phyloP scores from a whole-genome alignment of 306 rosid species.

The Castanopsis chinensis region DNA sequence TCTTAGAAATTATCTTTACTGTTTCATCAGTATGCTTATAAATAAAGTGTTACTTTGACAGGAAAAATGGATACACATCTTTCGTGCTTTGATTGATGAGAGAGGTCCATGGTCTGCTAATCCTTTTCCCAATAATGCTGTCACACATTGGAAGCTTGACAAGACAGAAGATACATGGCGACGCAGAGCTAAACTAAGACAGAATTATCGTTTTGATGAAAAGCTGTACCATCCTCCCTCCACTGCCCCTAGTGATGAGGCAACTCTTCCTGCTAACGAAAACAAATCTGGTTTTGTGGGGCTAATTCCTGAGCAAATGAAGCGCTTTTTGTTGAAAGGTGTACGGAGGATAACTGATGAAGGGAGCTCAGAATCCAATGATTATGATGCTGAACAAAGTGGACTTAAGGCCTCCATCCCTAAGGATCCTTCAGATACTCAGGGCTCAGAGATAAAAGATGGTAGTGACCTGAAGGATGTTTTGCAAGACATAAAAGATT shows the following conservation, averaged over 20 bases:
- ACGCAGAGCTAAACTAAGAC: conserved; percentile 80
- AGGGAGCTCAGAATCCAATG: conserved; percentile 60
- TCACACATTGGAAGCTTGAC: conserved; percentile 90
- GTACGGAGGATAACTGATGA: conserved; percentile 84
- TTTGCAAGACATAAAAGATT: conserved; percentile 62
- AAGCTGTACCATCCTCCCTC: conserved; percentile 71
- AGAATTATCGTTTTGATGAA: conserved; percentile 93
- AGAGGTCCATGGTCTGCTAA: conserved; percentile 98
- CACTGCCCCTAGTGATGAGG: conserved; percentile 38
- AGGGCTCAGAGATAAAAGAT: conserved; percentile 62
- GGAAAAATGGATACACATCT: conserved; percentile 98
- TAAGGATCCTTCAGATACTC: conserved; percentile 55
- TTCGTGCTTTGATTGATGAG: conserved; percentile 94
- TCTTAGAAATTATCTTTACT: conserved; percentile 1
- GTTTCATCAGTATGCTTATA: conserved; percentile 17
- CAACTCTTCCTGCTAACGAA: conserved; percentile 47
- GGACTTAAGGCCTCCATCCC: conserved; percentile 45
- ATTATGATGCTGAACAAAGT: conserved; percentile 50
- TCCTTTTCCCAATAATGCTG: conserved; percentile 68
- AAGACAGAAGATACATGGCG: conserved; percentile 93
- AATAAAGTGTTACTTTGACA: conserved; percentile 39
- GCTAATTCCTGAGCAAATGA: conserved; percentile 94
- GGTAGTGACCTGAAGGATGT: conserved; percentile 53
- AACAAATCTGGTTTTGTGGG: conserved; percentile 65
- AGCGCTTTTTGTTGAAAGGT: conserved; percentile 81